Evolutionary conservation across 2,329 filamentous ascomycete species (phyloP), one percentile per base, ranked within the genome.

Genomic region (Penicillium sp.): DNA sequence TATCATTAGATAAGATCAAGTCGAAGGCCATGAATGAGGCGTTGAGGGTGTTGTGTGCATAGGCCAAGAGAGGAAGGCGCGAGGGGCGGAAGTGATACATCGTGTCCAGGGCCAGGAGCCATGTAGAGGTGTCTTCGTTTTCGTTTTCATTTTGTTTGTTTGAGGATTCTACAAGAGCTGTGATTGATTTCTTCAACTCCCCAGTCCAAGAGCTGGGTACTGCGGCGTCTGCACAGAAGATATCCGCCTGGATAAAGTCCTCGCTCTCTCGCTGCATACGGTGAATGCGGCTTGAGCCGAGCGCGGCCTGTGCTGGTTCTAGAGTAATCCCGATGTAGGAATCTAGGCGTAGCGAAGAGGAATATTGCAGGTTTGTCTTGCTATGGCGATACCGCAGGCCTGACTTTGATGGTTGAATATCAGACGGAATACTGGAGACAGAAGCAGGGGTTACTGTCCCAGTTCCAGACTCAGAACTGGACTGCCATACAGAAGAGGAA

Each of bases 1-100:
- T 60, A 5, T 63, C 58, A 16, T 71, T 66, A 0, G 66, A 59
- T n/a, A 74, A 71, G 2, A 84, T 63, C 1, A 85, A 72, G 57
- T 86, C 83, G 57, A 84, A 85, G 0, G 79, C 81, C 78, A 84
- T 82, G 50, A 82, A 68, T 0, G 79, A 78, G 1, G 82, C 82
- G 4, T 73, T 62, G 0, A 85, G 72, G 0, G 68, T 68, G 3
- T 60, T 65, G 5, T 72, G 68, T 1, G 80, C 75, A 43, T 79
- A 72, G 8, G 69, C 55, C 15, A 85, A 75, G 2, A 84, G 64
- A 0, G 78, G 76, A 53, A 69, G 73, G 15, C 83, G 72, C 0
- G 82, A 84, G 0, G 82, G 83, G 0, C 72, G 73, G 63, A 85
- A 85, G 65, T 85, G 82, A 53, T 86, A 85, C 5, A 84, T 65